Evolutionary conservation across 768 basidiomycete genomes (phyloP), one percentile per base, ranked within the genome.

Genomic region (Leccinum obscurum): DNA sequence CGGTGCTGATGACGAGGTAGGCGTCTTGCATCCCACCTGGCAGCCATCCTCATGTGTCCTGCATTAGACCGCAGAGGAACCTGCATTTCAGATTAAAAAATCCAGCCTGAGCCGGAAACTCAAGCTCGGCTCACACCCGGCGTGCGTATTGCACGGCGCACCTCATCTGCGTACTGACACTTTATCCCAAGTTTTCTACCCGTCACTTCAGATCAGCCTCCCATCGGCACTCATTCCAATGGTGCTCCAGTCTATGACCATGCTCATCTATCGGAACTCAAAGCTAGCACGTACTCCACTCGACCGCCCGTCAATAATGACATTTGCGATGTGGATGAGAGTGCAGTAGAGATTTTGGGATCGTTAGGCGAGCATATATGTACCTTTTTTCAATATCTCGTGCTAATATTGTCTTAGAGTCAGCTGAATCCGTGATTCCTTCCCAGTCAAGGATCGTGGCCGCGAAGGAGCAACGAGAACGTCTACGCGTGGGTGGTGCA

Each of bases 1-100:
- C 74, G 92, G 91, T 6, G 89, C 76, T 9, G 81, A 79, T 11
- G 83, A 83, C 58, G 89, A 89, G 80, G 88, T 89, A 64, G 51
- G 77, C 68, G 61, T 70, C 59, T 51, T 62, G 56, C 62, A 60
- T 62, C 54, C 64, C 46, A 39, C 3, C 41, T 35, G 2, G 22
- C 6, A 49, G 37, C 60, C 57, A 15, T 7, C 44, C 28, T 66
- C 71, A 62, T 76, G 77, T 65, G 80, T 73, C 41, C 51, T 8
- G 48, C 48, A 28, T 55, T 50, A 90, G 86, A 82, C 82, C 66
- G 81, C 78, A 11, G 81, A 80, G 41, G 84, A 80, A 8, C 87
- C 91, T 59, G 77, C 81, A 0, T 93, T 94, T 70, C 80, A 89
- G 77, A 77, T 93, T 17, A 93, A 92, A 72, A 94, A 92, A 75